These are phyloP conservation scores for Straminergon stramineum DNA, from an alignment of 225 moss, liverwort and hornwort species.

Conservation along the genomic window DNA sequence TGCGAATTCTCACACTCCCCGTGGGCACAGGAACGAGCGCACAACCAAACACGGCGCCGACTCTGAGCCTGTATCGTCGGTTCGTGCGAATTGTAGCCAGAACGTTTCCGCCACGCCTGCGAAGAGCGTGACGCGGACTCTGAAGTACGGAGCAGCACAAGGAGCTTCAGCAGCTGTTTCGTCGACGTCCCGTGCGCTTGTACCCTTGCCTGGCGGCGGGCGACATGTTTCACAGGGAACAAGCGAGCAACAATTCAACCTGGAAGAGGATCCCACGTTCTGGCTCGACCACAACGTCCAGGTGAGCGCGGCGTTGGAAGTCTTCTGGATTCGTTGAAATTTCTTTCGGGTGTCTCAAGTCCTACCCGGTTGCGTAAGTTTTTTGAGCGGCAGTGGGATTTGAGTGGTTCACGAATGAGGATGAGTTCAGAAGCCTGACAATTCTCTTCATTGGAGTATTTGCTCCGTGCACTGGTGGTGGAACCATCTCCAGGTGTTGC, in stretches of 20 bases:
- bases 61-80: constrained; percentile 2
- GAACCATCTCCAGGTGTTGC: background rate
- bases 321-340: background rate
- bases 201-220: constrained; percentile 20
- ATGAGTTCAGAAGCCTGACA: background rate
- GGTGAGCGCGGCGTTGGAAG: background rate
- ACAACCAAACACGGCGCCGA: constrained; percentile 11
- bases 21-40: constrained; percentile 19
- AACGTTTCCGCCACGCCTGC: constrained; percentile 36
- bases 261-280: constrained; percentile 54
- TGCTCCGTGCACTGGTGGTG: background rate
- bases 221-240: background rate
- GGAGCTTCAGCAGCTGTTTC: constrained; percentile 1
- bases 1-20: constrained; percentile 20
- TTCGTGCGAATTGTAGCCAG: constrained; percentile 10
- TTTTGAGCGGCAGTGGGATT: background rate
- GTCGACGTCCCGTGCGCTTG: constrained; percentile 20
- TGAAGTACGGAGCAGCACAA: constrained; percentile 27
- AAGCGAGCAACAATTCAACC: constrained; percentile 32
- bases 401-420: background rate
- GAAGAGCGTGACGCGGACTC: constrained; percentile 41
- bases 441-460: background rate
- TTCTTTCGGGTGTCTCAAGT: background rate
- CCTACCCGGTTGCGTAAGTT: background rate
- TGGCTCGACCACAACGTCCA: constrained; percentile 60